Conservation (phyloP, 768 basidiomycete genomes). For the Pleurotus djamor region DNA sequence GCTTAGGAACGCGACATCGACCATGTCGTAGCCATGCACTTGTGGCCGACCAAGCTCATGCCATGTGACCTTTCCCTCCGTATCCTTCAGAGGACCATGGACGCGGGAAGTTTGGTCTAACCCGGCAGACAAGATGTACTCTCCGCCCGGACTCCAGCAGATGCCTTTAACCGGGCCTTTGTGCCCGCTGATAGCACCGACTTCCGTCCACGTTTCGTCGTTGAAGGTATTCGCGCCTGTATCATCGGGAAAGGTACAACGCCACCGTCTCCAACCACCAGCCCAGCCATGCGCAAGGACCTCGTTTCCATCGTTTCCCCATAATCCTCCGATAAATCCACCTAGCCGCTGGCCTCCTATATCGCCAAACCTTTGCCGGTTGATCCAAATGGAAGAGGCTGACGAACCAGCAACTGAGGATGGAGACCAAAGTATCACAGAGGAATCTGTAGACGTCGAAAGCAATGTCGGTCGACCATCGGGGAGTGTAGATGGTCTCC, state of each 20-base stretch:
- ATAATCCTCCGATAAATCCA: slow-evolving; percentile 90
- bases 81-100: slow-evolving; percentile 49
- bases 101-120: slow-evolving; percentile 92
- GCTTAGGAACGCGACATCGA: slow-evolving; percentile 75
- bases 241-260: slow-evolving; percentile 23
- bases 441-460: slow-evolving; percentile 95
- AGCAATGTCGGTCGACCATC: slow-evolving; percentile 52
- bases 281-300: slow-evolving; percentile 91
- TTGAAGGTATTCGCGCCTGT: slow-evolving; percentile 14
- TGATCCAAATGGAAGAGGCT: slow-evolving; percentile 81
- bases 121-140: slow-evolving; percentile 86
- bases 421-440: slow-evolving; percentile 92
- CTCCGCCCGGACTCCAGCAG: slow-evolving; percentile 84
- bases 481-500: slow-evolving; percentile 50
- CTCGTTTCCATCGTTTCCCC: slow-evolving; percentile 62
- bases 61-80: slow-evolving; percentile 40
- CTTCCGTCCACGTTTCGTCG: slow-evolving; percentile 66
- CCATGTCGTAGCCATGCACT: slow-evolving; percentile 93
- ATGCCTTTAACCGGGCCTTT: slow-evolving; percentile 75
- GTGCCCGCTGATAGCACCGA: slow-evolving; percentile 85
- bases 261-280: slow-evolving; percentile 93
- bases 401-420: slow-evolving; percentile 42
- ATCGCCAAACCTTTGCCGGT: slow-evolving; percentile 89
- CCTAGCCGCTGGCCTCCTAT: slow-evolving; percentile 88
- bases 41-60: slow-evolving; percentile 92